Base-by-base conservation (phyloP, 2,329 filamentous ascomycete species). In the Tolypocladium ophioglossoides region DNA sequence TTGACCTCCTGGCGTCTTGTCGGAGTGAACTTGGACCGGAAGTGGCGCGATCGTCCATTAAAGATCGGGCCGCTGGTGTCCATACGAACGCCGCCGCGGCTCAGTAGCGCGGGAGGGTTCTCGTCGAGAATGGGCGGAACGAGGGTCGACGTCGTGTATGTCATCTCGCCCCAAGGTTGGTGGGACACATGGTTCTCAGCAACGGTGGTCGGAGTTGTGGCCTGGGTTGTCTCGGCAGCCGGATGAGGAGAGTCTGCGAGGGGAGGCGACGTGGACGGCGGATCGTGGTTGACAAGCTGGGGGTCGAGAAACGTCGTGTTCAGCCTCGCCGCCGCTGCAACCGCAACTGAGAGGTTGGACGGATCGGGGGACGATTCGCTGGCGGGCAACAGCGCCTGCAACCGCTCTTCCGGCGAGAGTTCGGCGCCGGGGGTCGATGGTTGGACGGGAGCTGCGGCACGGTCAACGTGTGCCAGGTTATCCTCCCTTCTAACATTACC, bases 1-100 rank as follows among this genome's bases (percentile, higher is more conserved):
- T 84, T 81, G 2, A 86, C 83, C 62, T 86, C 80, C 62, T 80
- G 83, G 24, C 83, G 74, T n/a, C 83, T 74, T 1, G 70, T 71
- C 6, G 79, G 72, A 22, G 77, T 79, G 59, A 85, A 85, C 10
- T 78, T 73, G 4, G 80, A 78, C 11, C 82, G 76, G 9, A 76
- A 75, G 60, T 84, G 76, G 18, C 76, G 76, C 2, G 75, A 71
- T 52, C 74, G 74, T 12, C 77, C 76, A 48, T 80, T 75, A 2
- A 74, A 66, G 1, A 65, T 60, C 3, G 66, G 62, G 50, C 74
- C 71, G 32, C 68, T 69, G 3, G 72, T 74, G 55, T 80, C 76
- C 71, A 84, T 76, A 22, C 79, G 74, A 52, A 80, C 75, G 20
- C 79, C 79, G 22, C 79, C 79, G 34, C 72, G 65, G 32, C 59